phyloP scores from a whole-genome alignment of 2,329 filamentous ascomycete genomes.

The Exutisphaerella laricina region DNA sequence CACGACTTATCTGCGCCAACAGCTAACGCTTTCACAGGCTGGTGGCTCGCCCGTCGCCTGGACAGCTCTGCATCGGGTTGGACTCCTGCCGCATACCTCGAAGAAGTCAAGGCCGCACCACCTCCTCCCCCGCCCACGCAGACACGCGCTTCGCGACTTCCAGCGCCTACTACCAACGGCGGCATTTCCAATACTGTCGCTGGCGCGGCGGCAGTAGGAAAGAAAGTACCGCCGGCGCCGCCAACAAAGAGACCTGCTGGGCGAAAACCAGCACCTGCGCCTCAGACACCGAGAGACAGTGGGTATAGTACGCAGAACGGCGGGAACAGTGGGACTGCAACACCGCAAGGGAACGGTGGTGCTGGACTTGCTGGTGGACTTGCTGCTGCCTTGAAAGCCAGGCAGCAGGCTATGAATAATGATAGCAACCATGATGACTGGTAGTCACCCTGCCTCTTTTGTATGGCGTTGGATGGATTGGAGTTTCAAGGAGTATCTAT shows the following conservation, averaged over 20 bases:
- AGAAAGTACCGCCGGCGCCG: slow-evolving; percentile 69
- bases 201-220: slow-evolving; percentile 44
- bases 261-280: slow-evolving; percentile 65
- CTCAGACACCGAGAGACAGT: slow-evolving; percentile 63
- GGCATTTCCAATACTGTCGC: slow-evolving; percentile 32
- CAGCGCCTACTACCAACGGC: slow-evolving; percentile 29
- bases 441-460: slow-evolving; percentile 16
- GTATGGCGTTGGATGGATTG: background rate
- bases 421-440: slow-evolving; percentile 38
- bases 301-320: slow-evolving; percentile 38
- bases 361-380: slow-evolving; percentile 45
- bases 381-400: slow-evolving; percentile 45
- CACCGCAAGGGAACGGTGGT: slow-evolving; percentile 34
- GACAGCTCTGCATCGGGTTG: slow-evolving; percentile 72
- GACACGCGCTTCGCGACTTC: slow-evolving; percentile 57
- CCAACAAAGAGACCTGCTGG: slow-evolving; percentile 73
- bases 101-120: slow-evolving; percentile 61
- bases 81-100: slow-evolving; percentile 89
- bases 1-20: background rate
- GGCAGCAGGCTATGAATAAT: slow-evolving; percentile 46
- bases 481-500: background rate
- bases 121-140: slow-evolving; percentile 51
- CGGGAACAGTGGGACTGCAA: slow-evolving; percentile 31
- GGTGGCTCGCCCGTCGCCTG: slow-evolving; percentile 85
- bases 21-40: slow-evolving; percentile 55